A percentile compares a stretch with the other conserved stretches of the same genome.
Conservation (phyloP, 108 stramenopile species). For the Cyclostephanos invisitatus region DNA sequence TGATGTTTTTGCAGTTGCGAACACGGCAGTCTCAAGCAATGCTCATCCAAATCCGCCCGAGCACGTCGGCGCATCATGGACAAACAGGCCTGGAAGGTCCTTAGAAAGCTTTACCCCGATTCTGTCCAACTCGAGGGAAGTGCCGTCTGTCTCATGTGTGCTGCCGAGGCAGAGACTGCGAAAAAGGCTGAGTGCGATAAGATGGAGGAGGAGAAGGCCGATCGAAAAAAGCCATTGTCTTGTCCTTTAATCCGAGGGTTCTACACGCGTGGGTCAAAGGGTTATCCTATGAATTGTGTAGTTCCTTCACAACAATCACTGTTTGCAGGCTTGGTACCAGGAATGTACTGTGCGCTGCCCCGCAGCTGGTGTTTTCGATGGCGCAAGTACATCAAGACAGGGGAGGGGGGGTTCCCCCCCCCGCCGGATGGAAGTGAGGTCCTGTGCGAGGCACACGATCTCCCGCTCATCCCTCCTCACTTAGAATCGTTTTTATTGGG, state of each 20-base stretch:
- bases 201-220: slow-evolving; percentile 57
- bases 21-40: slow-evolving; percentile 45
- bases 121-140: slow-evolving; percentile 57
- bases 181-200: slow-evolving; percentile 58
- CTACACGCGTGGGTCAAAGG: slow-evolving; percentile 66
- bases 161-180: slow-evolving; percentile 66
- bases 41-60: slow-evolving; percentile 65
- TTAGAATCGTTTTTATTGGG: slow-evolving; percentile 72
- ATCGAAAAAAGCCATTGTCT: slow-evolving; percentile 66
- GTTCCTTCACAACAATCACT: slow-evolving; percentile 11
- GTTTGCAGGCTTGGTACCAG: slow-evolving; percentile 27
- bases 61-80: slow-evolving; percentile 77
- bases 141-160: slow-evolving; percentile 76
- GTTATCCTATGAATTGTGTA: slow-evolving; percentile 58
- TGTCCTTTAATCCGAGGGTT: slow-evolving; percentile 74
- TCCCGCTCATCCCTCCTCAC: slow-evolving; percentile 81
- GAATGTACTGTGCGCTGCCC: slow-evolving; percentile 73
- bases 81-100: slow-evolving; percentile 85
- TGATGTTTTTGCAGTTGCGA: slow-evolving; percentile 35
- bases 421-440: slow-evolving; percentile 74
- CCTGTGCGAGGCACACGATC: slow-evolving; percentile 77
- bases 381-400: slow-evolving; percentile 84
- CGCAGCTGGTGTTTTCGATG: slow-evolving; percentile 80
- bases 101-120: slow-evolving; percentile 84
- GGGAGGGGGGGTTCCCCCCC: slow-evolving; percentile 67